phyloP scores from a whole-genome alignment of 805 yeast species.

The Cyberlindnera japonica region DNA sequence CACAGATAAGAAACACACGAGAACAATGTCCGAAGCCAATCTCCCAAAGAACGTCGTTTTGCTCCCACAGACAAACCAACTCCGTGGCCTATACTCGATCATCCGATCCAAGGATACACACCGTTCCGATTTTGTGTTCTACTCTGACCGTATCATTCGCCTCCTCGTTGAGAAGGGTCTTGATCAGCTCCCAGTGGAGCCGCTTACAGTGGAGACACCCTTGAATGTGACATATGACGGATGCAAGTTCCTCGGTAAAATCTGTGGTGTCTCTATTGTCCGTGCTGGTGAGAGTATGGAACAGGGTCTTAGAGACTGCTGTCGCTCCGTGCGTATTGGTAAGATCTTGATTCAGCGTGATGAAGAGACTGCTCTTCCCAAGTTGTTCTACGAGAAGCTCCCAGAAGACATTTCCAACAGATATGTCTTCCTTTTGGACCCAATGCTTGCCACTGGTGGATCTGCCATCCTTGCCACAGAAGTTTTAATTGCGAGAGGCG shows the following conservation, averaged over 20 bases:
- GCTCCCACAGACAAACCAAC: slow-evolving; percentile 86
- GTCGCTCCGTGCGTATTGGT: slow-evolving; percentile 94
- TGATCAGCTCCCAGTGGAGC: slow-evolving; percentile 87
- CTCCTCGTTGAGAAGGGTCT: slow-evolving; percentile 92
- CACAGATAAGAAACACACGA: background rate
- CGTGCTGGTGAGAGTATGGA: slow-evolving; percentile 99
- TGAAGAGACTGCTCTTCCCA: slow-evolving; percentile 94
- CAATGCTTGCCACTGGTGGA: slow-evolving; percentile 99
- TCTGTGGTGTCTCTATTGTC: slow-evolving; percentile 96
- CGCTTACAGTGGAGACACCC: slow-evolving; percentile 66
- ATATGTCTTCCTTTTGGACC: slow-evolving; percentile 88
- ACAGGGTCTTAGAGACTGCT: slow-evolving; percentile 95
- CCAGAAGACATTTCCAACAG: slow-evolving; percentile 90
- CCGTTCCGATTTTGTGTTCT: slow-evolving; percentile 92
- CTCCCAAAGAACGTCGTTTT: slow-evolving; percentile 51
- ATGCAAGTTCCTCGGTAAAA: slow-evolving; percentile 79
- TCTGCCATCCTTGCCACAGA: slow-evolving; percentile 97
- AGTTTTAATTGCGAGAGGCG: slow-evolving; percentile 83
- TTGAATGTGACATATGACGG: slow-evolving; percentile 73
- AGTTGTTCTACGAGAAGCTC: slow-evolving; percentile 86
- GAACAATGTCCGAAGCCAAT: background rate
- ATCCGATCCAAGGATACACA: slow-evolving; percentile 78
- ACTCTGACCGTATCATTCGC: slow-evolving; percentile 91
- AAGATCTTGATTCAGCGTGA: slow-evolving; percentile 96
- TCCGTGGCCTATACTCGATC: slow-evolving; percentile 81